Percentiles rank a stretch among this genome's conserved stretches.
phyloP scores from a whole-genome alignment of 225 moss, liverwort and hornwort genomes.

The Marchantia polymorpha region DNA sequence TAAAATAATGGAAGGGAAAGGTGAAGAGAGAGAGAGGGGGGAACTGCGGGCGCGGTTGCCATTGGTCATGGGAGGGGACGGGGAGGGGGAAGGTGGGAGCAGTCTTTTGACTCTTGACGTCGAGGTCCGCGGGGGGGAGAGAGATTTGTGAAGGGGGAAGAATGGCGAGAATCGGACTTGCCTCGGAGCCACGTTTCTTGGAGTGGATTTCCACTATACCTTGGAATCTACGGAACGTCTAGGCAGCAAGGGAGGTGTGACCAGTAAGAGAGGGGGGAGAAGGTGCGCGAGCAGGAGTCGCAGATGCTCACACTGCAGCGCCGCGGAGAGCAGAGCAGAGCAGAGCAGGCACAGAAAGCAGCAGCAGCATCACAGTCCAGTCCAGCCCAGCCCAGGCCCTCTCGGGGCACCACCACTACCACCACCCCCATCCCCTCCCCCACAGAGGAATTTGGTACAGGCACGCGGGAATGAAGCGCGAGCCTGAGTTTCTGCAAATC shows the following conservation, averaged over 20 bases:
- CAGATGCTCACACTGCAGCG: not conserved
- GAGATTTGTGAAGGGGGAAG: not conserved
- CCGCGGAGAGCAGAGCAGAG: not conserved
- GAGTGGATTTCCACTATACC: conserved; percentile 7
- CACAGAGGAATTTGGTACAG: no score
- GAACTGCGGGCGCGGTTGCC: no score
- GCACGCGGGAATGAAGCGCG: no score
- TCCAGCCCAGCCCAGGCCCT: no score
- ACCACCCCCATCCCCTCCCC: no score
- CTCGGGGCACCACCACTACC: not conserved
- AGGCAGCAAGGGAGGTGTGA: conserved; percentile 7
- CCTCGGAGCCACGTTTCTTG: conserved; percentile 21
- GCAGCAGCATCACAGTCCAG: no score
- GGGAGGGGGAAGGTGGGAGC: not conserved
- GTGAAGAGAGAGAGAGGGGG: no score
- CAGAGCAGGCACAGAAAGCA: no score
- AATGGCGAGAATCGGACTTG: conserved; percentile 1
- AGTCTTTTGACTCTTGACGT: not conserved
- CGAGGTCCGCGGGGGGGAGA: not conserved
- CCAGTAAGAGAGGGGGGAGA: not conserved
- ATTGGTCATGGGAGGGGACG: not conserved
- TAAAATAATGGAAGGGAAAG: no score
- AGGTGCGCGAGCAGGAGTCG: not conserved
- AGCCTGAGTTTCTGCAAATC: no score
- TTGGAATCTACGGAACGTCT: conserved; percentile 23